These are phyloP conservation scores for Hyphopichia khmerensis DNA, from an alignment of 1,139 yeast species.

Conservation along the genomic window DNA sequence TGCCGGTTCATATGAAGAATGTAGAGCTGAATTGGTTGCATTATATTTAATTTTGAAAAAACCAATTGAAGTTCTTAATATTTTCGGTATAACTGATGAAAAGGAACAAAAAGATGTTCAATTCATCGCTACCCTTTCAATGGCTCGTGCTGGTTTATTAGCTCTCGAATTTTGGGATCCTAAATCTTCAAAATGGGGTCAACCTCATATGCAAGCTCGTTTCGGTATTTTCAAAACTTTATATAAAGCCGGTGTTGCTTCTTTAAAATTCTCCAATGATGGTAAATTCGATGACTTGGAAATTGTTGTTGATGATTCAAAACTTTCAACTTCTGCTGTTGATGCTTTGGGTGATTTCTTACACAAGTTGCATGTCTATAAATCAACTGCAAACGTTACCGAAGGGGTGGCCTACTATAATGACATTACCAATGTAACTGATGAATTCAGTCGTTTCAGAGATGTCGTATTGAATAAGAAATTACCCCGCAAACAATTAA, in stretches of 20 bases:
- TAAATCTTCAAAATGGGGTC: constrained; percentile 79
- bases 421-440: constrained; percentile 65
- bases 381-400: constrained; percentile 70
- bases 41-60: constrained; percentile 72
- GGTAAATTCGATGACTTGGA: constrained; percentile 57
- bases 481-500: constrained; percentile 78
- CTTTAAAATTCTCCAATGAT: constrained; percentile 47
- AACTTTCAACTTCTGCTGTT: constrained; percentile 68
- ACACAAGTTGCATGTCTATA: constrained; percentile 70
- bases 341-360: constrained; percentile 72
- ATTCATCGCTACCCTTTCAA: constrained; percentile 66
- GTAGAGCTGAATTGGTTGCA: constrained; percentile 90
- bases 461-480: constrained; percentile 68
- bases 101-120: constrained; percentile 64
- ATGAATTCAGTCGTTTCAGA: constrained; percentile 63
- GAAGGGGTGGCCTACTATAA: constrained; percentile 63
- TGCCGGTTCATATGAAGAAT: constrained; percentile 88
- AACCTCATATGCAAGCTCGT: constrained; percentile 94
- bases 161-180: constrained; percentile 91
- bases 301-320: constrained; percentile 56
- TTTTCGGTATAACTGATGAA: constrained; percentile 63
- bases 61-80: constrained; percentile 55
- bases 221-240: constrained; percentile 79
- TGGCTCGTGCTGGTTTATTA: constrained; percentile 85
- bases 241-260: constrained; percentile 65